Base-by-base conservation (phyloP, 148 eudicot species). In the Rhododendron molle region DNA sequence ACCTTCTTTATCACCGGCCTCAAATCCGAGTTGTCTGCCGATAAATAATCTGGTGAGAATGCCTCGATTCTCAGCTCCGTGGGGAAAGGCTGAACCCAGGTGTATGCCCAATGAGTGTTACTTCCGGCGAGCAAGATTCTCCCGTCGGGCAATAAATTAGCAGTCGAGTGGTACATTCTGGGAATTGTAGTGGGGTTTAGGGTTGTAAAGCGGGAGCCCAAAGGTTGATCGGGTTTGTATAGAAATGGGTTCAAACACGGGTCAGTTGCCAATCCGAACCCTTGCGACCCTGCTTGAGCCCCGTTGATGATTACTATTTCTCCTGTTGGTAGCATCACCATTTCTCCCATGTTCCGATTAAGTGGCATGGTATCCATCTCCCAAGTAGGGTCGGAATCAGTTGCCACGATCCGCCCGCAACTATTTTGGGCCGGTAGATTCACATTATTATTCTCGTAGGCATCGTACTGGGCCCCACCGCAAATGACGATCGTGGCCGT, bases 311-410 rank as follows among this genome's bases (percentile, higher is more conserved):
- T 49, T 49, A 96, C 36, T 6, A 93, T 91, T 0, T 95, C 95
- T 18, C 99, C 99, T 1, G 90, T 93, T 1, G 99, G 99, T 4
- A 95, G 89, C 91, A 95, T 93, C 20, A 96, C 97, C 97, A 96
- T 96, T 15, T 96, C 99, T 14, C 98, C 99, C 99, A 96, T 96
- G 54, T 94, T 90, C 86, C 99, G 84, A 40, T 83, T 83, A 69
- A 95, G 90, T 8, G 99, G 98, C 99, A 96, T 96, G 10, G 91
- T 92, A 88, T 96, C 98, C 96, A 90, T 89, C 74, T 93, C 96
- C 99, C 98, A 96, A 86, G 86, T 91, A 15, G 99, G 88, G 86
- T 92, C 89, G 21, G 85, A 81, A 0, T 52, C 32, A 14, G 96
- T 96, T 20, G 97, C 34, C 34, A 32, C 34, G 34, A 32, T 32